These are phyloP conservation scores for Pugionium cornutum DNA, from an alignment of 345 rosid genomes.

Conservation along the genomic window DNA sequence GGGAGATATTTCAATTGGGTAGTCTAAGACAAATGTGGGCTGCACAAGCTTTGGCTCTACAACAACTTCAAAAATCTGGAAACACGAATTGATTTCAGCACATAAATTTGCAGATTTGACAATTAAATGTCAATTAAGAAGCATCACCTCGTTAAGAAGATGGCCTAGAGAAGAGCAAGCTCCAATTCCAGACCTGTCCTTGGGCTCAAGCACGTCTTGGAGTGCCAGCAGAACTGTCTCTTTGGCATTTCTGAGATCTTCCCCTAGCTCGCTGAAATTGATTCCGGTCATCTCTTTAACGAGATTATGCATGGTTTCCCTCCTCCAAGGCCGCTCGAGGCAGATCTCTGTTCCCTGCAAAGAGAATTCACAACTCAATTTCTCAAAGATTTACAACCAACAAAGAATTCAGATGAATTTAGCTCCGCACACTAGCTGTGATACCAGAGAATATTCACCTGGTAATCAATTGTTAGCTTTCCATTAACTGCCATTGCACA, in stretches of 20 bases:
- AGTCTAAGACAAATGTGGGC: conserved; percentile 94
- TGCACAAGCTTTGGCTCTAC: conserved; percentile 93
- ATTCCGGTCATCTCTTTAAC: conserved; percentile 76
- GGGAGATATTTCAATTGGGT: conserved; percentile 93
- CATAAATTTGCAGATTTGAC: conserved; percentile 1
- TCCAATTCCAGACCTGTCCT: conserved; percentile 69
- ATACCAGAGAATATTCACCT: conserved; percentile 47
- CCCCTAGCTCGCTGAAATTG: conserved; percentile 57
- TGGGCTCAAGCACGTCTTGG: conserved; percentile 56
- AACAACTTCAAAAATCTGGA: conserved; percentile 79
- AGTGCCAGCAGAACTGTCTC: conserved; percentile 58
- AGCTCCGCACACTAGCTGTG: conserved; percentile 7
- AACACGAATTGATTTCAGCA: conserved; percentile 18
- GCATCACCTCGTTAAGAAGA: conserved; percentile 81
- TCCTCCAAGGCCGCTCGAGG: conserved; percentile 89
- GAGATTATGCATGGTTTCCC: conserved; percentile 96
- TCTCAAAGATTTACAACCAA: conserved; percentile 20
- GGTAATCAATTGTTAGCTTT: conserved; percentile 76
- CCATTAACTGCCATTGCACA: conserved; percentile 84
- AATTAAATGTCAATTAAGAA: conserved; percentile 10
- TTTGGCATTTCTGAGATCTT: conserved; percentile 65
- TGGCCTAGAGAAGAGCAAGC: conserved; percentile 77
- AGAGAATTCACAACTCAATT: conserved; percentile 30
- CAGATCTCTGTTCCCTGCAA: conserved; percentile 75
- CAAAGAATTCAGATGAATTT: neutral